Conservation (phyloP, 2,329 filamentous ascomycete genomes). For the Teratosphaeria destructans region DNA sequence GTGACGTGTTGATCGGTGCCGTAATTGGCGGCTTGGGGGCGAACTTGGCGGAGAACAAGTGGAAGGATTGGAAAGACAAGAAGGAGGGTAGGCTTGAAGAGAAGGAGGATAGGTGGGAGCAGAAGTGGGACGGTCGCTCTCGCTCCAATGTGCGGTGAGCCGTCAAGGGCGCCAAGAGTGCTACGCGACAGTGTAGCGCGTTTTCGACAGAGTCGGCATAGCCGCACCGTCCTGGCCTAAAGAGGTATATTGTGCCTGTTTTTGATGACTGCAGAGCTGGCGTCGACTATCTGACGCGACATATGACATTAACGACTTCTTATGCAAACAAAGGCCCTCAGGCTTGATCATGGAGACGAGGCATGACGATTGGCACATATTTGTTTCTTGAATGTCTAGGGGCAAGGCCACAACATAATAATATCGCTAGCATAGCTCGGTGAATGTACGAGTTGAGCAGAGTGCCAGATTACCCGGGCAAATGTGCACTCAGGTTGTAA, state of each 20-base stretch:
- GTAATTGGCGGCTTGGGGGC: conserved; percentile 25
- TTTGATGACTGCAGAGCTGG: neutral
- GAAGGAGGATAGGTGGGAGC: conserved; percentile 11
- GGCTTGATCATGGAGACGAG: neutral
- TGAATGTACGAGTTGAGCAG: neutral
- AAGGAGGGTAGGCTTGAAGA: conserved; percentile 10
- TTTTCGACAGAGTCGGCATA: neutral
- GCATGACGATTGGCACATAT: neutral
- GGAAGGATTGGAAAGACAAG: conserved; percentile 16
- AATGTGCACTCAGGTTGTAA: neutral
- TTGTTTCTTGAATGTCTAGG: no score
- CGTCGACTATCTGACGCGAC: neutral
- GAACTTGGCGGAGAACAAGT: conserved; percentile 25
- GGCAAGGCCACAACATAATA: neutral
- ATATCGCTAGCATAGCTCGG: neutral
- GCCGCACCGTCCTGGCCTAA: neutral
- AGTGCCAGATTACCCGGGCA: neutral
- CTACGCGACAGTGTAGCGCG: neutral
- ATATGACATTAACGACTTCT: neutral
- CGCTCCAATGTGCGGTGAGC: neutral
- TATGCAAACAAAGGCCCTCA: neutral
- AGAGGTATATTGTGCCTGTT: neutral
- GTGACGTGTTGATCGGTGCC: conserved; percentile 25
- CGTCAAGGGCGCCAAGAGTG: neutral
- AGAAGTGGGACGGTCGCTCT: conserved; percentile 7